Base-by-base conservation (phyloP, 2,329 filamentous ascomycete genomes). In the Trichoderma koningiopsis region DNA sequence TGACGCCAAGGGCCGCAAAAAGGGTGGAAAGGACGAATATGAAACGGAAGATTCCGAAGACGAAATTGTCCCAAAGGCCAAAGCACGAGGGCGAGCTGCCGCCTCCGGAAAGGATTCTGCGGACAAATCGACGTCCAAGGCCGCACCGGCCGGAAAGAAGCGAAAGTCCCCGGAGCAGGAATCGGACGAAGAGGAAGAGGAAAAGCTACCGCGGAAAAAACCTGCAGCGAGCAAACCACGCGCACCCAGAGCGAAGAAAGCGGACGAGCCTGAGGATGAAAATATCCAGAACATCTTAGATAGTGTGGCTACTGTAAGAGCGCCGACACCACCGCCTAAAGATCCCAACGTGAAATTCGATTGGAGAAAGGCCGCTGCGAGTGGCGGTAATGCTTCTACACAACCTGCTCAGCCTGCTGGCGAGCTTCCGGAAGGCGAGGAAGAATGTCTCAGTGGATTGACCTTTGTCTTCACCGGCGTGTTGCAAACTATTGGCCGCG, bases 391-490 rank as follows among this genome's bases (percentile, higher is more conserved):
- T 77, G 82, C 88, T 19, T 87, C 88, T 3, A 80, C 76, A 13
- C 87, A 89, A 24, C 88, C 92, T 22, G 86, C 87, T 60, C 84
- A 87, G 27, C 89, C 88, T 13, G 82, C 85, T 11, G 88, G 84
- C 35, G 93, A 97, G 19, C 82, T 97, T 61, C 96, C 96, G 0
- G 86, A 88, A 24, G 96, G 96, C 8, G 89, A 90, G 64, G 92
- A 96, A 13, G 96, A 97, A 74, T 99, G 96, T 77, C 86, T 99
- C 68, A 90, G 90, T 67, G 96, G 96, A 0, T 84, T 98, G 68
- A 92, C 89, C 0, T 99, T 99, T 76, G 96, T 99, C 33, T 99
- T 99, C 75, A 99, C 96, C 0, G 96, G 96, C 29, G 86, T 97
- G 29, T 83, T 98, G 49, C 87, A 92, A 71, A 90, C 88, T 0